These are phyloP conservation scores for Podila horticola DNA, from an alignment of 192 early-diverging fungal species.

Conservation along the genomic window DNA sequence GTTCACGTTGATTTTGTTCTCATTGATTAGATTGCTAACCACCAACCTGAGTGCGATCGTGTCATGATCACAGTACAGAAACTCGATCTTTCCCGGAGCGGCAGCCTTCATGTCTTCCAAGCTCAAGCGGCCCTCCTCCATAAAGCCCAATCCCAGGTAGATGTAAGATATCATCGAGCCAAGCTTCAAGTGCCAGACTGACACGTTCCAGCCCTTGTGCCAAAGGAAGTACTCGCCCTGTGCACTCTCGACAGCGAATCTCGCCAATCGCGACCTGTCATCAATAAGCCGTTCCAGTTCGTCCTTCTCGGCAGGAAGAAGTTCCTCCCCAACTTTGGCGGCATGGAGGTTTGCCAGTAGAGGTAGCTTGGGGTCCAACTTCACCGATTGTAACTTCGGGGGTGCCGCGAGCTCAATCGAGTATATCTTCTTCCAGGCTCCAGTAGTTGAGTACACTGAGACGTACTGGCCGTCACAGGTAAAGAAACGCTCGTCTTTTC, in stretches of 20 bases:
- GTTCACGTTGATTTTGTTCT: neutral
- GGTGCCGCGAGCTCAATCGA: no score
- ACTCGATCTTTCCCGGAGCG: neutral
- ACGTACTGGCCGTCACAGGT: no score
- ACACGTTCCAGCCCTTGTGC: neutral
- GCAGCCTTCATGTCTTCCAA: neutral
- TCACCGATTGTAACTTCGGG: no score
- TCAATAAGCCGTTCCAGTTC: no score
- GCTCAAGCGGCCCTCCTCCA: neutral
- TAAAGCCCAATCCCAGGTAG: neutral
- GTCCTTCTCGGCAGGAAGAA: no score
- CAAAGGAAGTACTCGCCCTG: neutral
- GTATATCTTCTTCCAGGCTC: no score
- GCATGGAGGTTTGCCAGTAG: no score
- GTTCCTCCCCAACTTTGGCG: no score
- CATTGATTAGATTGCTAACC: neutral
- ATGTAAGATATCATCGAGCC: neutral
- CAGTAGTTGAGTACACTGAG: no score
- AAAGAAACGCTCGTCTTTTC: no score
- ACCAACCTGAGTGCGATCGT: neutral
- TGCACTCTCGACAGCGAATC: neutral
- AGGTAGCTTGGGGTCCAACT: no score
- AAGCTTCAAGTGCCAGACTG: neutral
- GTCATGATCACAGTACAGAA: neutral
- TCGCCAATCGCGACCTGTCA: neutral